Percentiles rank a stretch among this genome's conserved stretches.
Evolutionary conservation across 208 protist species (phyloP).

Genomic region (Polymyxa betae): DNA sequence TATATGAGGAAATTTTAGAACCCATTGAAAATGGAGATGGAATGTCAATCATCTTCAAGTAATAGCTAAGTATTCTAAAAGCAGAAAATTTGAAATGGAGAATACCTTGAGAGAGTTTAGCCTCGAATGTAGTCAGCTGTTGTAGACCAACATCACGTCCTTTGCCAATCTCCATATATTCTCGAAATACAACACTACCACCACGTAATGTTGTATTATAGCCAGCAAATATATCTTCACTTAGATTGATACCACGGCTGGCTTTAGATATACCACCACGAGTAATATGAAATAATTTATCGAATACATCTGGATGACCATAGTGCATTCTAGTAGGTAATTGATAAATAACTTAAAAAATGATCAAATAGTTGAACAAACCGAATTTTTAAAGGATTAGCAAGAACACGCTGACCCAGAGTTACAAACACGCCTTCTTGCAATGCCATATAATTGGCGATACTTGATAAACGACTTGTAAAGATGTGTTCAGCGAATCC

Average conservation of each 20-base stretch:
- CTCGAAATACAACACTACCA: constrained; percentile 52
- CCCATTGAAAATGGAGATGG: background rate
- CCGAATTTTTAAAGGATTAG: constrained; percentile 58
- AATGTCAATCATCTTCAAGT: no score
- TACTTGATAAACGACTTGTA: constrained; percentile 58
- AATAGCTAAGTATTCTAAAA: background rate
- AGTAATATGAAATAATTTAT: constrained; percentile 66
- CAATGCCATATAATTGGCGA: constrained; percentile 67
- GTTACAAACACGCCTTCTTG: constrained; percentile 67
- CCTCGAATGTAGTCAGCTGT: constrained; percentile 67
- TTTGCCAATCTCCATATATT: constrained; percentile 66
- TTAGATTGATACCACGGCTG: constrained; percentile 65
- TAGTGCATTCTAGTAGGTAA: constrained; percentile 58
- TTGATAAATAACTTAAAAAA: background rate
- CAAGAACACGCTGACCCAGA: constrained; percentile 64
- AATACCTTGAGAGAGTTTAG: constrained; percentile 53
- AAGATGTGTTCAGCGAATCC: constrained; percentile 69
- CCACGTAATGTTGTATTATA: constrained; percentile 64
- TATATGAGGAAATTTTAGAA: background rate
- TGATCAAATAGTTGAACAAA: background rate
- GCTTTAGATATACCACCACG: constrained; percentile 65
- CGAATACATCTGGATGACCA: constrained; percentile 67
- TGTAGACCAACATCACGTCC: constrained; percentile 67
- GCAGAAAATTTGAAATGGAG: background rate
- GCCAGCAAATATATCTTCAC: constrained; percentile 67